Evolutionary conservation across 2,329 filamentous ascomycete species (phyloP).

Genomic region (Ophiobolus disseminans): DNA sequence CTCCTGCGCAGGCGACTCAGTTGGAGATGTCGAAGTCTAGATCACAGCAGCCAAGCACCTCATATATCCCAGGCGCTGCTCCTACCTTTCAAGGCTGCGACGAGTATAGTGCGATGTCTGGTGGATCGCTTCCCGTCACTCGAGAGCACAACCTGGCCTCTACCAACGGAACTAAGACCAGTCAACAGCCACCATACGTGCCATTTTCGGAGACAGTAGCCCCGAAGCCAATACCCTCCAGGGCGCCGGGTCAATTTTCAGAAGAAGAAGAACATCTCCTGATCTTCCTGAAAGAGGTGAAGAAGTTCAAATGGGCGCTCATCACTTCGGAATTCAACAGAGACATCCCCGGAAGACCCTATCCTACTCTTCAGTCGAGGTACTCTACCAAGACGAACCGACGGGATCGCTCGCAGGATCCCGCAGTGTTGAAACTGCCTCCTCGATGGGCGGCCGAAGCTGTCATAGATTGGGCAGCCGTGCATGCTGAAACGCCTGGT

Average conservation of each 20-base stretch:
- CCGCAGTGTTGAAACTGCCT: conserved; percentile 28
- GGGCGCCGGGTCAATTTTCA: conserved; percentile 9
- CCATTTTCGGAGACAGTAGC: neutral
- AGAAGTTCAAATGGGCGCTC: conserved; percentile 44
- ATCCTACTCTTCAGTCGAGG: conserved; percentile 29
- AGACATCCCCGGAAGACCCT: conserved; percentile 43
- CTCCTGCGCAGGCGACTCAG: too few relatives aligned
- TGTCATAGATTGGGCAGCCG: conserved; percentile 27
- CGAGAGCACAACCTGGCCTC: too few relatives aligned
- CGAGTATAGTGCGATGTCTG: conserved; percentile 13
- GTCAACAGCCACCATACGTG: neutral
- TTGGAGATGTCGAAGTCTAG: too few relatives aligned
- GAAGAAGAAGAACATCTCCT: conserved; percentile 42
- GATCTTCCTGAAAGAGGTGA: conserved; percentile 52
- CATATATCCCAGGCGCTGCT: neutral
- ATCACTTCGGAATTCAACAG: conserved; percentile 38
- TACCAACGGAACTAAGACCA: neutral
- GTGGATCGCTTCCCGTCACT: too few relatives aligned
- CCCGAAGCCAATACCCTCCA: neutral
- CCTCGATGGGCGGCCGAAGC: conserved; percentile 35
- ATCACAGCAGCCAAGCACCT: neutral
- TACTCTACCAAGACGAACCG: conserved; percentile 39
- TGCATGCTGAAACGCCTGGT: conserved; percentile 16
- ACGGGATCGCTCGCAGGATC: conserved; percentile 34
- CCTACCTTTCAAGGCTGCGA: neutral